Conservation (phyloP, 2,329 filamentous ascomycete genomes). For the Colletotrichum sp. region DNA sequence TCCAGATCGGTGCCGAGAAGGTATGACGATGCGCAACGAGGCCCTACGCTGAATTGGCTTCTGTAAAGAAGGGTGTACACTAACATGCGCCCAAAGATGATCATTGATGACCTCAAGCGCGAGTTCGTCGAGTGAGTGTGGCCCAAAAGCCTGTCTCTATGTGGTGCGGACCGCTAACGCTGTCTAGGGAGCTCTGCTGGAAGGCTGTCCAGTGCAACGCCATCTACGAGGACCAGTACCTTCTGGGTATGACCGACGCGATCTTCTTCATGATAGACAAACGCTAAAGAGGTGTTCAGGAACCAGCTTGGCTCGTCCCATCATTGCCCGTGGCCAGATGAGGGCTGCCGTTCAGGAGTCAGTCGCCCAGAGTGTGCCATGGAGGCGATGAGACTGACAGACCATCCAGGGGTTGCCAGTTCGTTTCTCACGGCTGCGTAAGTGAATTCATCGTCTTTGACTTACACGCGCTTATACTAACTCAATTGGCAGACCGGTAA, state of each 20-base stretch:
- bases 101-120: constrained; percentile 66
- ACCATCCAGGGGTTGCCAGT: constrained; percentile 33
- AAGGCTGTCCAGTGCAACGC: constrained; percentile 69
- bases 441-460: constrained; percentile 4
- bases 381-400: not conserved
- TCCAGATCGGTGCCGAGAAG: constrained; percentile 22
- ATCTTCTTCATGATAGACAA: not conserved
- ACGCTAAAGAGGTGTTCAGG: constrained; percentile 30
- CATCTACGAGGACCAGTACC: constrained; percentile 62
- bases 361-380: not conserved
- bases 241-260: constrained; percentile 42
- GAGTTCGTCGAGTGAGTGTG: constrained; percentile 67
- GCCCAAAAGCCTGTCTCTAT: not conserved
- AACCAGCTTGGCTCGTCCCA: constrained; percentile 66
- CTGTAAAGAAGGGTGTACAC: not conserved
- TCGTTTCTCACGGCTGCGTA: constrained; percentile 53
- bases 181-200: constrained; percentile 68
- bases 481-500: constrained; percentile 7
- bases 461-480: not conserved
- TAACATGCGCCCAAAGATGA: constrained; percentile 35
- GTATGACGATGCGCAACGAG: not conserved
- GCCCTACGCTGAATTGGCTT: not conserved
- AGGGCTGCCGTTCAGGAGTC: constrained; percentile 25
- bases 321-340: constrained; percentile 70
- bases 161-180: not conserved